Conservation (phyloP, 1,139 yeast species). For the Blastobotrys serpentis region DNA sequence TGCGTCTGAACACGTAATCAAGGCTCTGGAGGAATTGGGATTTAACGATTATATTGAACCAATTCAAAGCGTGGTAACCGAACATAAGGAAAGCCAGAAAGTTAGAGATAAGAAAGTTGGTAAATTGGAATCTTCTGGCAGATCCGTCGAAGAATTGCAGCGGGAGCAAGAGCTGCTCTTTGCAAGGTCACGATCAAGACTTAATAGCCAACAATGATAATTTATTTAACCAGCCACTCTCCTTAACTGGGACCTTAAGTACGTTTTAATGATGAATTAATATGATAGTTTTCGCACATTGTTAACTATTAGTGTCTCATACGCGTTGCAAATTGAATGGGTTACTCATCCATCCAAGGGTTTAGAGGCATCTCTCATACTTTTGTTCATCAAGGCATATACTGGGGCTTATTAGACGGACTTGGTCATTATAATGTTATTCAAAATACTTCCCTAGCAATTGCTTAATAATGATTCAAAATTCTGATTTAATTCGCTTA, state of each 20-base stretch:
- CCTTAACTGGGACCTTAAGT: background rate
- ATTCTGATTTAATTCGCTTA: background rate
- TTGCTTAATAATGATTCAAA: too few species aligned
- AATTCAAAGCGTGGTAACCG: constrained; percentile 74
- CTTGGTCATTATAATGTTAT: too few species aligned
- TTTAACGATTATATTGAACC: constrained; percentile 82
- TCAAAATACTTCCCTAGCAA: too few species aligned
- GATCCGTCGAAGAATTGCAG: constrained; percentile 86
- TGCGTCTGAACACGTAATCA: constrained; percentile 92
- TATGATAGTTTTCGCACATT: too few species aligned
- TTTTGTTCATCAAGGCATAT: too few species aligned
- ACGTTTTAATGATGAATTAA: background rate
- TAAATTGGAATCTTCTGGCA: constrained; percentile 89
- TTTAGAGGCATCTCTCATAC: too few species aligned
- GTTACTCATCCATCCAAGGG: too few species aligned
- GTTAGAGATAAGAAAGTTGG: constrained; percentile 86
- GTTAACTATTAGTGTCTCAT: too few species aligned
- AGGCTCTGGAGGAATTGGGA: constrained; percentile 85
- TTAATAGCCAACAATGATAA: constrained; percentile 30
- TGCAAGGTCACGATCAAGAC: constrained; percentile 73
- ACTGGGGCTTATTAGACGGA: too few species aligned
- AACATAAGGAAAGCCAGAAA: constrained; percentile 81
- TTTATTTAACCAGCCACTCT: constrained; percentile 9
- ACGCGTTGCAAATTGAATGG: background rate
- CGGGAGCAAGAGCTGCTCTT: constrained; percentile 91